These are phyloP conservation scores for Phaeosphaeriaceae sp. DNA, from an alignment of 2,329 filamentous ascomycete species.

Conservation along the genomic window DNA sequence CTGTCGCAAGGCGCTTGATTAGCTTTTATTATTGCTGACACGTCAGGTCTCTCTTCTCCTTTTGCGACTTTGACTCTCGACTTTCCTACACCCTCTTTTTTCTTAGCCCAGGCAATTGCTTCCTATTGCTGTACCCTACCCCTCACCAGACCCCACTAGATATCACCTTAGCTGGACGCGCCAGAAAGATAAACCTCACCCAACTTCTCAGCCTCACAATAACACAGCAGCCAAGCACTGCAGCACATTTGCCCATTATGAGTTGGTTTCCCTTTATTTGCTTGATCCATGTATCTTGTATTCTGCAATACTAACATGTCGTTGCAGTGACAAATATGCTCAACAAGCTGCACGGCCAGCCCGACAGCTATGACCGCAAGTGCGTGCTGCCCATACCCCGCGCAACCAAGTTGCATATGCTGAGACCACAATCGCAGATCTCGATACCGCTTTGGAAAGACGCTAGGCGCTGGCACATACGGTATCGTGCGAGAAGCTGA, in stretches of 20 bases:
- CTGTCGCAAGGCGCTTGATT: slow-evolving; percentile 24
- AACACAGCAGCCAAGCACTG: slow-evolving; percentile 37
- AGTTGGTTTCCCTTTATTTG: slow-evolving; percentile 34
- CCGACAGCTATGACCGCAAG: slow-evolving; percentile 99
- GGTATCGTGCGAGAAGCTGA: slow-evolving; percentile 97
- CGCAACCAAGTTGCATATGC: slow-evolving; percentile 25
- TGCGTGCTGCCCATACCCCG: slow-evolving; percentile 53
- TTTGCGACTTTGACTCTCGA: slow-evolving; percentile 16
- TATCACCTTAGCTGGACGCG: slow-evolving; percentile 24
- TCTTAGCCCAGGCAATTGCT: slow-evolving; percentile 25
- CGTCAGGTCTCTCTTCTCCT: slow-evolving; percentile 4
- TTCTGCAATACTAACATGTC: slow-evolving; percentile 19
- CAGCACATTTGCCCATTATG: slow-evolving; percentile 39
- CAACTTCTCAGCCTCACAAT: slow-evolving; percentile 39
- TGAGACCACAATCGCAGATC: slow-evolving; percentile 61
- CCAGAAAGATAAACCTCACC: slow-evolving; percentile 36
- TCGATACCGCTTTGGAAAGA: slow-evolving; percentile 90
- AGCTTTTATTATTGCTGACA: slow-evolving; percentile 22
- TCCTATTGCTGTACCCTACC: slow-evolving; percentile 28
- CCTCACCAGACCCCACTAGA: slow-evolving; percentile 39
- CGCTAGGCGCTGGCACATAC: slow-evolving; percentile 95
- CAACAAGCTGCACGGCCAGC: slow-evolving; percentile 94
- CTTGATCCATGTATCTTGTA: not conserved
- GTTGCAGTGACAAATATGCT: slow-evolving; percentile 81
- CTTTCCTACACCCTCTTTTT: slow-evolving; percentile 20